Percentiles rank a stretch among this genome's conserved stretches.
Conservation (phyloP, 1,284 basidiomycete species). For the Flammula alnicola region DNA sequence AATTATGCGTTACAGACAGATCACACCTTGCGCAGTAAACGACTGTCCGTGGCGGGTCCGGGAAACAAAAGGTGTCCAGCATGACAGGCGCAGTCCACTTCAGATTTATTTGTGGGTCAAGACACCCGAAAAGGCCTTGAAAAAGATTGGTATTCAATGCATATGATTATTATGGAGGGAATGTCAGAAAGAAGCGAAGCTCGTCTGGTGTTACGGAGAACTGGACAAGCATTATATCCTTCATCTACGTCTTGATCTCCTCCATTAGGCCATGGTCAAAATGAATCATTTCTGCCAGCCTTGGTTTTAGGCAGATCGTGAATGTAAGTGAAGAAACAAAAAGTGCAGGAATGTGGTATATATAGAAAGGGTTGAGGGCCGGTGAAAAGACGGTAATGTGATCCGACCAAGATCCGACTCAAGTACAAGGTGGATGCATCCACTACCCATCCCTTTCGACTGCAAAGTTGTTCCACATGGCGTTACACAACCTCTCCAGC, state of each 20-base stretch:
- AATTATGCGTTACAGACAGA: background rate
- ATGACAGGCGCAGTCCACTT: constrained; percentile 1
- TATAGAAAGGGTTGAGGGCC: constrained; percentile 35
- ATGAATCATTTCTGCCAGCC: constrained; percentile 53
- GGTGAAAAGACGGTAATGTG: constrained; percentile 19
- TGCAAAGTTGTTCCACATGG: too few species aligned
- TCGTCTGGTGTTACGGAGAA: constrained; percentile 36
- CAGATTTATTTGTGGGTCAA: constrained; percentile 7
- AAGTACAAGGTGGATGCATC: too few species aligned
- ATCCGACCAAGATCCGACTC: background rate
- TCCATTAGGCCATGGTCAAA: constrained; percentile 71
- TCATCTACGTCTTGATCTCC: constrained; percentile 68
- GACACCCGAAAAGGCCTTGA: background rate
- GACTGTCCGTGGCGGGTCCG: too few species aligned
- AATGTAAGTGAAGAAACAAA: constrained; percentile 55
- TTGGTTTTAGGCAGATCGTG: constrained; percentile 70
- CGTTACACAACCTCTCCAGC: too few species aligned
- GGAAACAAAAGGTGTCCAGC: background rate
- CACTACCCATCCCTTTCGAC: too few species aligned
- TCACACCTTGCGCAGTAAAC: constrained; percentile 21
- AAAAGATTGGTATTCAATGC: background rate
- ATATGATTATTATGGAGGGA: constrained; percentile 7
- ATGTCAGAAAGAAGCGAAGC: constrained; percentile 78
- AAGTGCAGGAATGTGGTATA: constrained; percentile 16
- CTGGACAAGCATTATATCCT: constrained; percentile 70